These are phyloP conservation scores for Trichoderma virens DNA, from an alignment of 495 filamentous ascomycete species.

Conservation along the genomic window DNA sequence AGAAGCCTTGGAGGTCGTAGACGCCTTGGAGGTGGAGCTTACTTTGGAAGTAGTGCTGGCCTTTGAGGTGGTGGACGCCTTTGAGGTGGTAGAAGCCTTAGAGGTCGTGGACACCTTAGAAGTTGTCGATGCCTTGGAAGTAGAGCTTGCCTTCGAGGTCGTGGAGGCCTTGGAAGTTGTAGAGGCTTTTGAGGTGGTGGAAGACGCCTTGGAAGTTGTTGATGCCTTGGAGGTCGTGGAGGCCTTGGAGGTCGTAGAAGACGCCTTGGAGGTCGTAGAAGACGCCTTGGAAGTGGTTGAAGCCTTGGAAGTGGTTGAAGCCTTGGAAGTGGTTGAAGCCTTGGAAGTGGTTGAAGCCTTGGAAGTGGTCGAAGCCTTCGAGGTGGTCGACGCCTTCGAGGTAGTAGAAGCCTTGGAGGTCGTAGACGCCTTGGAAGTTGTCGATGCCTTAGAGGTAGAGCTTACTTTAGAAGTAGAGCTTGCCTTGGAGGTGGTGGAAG, in stretches of 20 bases:
- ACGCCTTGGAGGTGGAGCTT: background rate
- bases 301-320: slow-evolving; percentile 10
- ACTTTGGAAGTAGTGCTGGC: background rate
- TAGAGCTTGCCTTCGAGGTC: background rate
- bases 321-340: background rate
- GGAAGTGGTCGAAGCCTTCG: background rate
- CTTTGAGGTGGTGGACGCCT: background rate
- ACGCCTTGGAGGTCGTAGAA: background rate
- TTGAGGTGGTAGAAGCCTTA: background rate
- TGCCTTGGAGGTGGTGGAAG: background rate
- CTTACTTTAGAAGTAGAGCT: background rate
- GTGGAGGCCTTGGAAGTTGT: background rate
- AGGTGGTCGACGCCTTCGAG: background rate
- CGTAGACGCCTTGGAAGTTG: background rate
- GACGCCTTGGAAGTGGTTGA: slow-evolving; percentile 2
- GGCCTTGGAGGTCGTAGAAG: slow-evolving; percentile 1
- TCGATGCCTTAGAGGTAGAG: background rate
- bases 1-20: background rate
- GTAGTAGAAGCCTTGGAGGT: background rate
- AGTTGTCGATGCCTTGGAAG: background rate
- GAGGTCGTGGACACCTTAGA: background rate
- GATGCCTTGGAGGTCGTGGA: slow-evolving; percentile 4
- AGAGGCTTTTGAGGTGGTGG: background rate
- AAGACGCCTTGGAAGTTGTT: slow-evolving; percentile 10
- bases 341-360: slow-evolving; percentile 2